These are phyloP conservation scores for Plenodomus lindquistii DNA, from an alignment of 2,329 filamentous ascomycete genomes.

Conservation along the genomic window DNA sequence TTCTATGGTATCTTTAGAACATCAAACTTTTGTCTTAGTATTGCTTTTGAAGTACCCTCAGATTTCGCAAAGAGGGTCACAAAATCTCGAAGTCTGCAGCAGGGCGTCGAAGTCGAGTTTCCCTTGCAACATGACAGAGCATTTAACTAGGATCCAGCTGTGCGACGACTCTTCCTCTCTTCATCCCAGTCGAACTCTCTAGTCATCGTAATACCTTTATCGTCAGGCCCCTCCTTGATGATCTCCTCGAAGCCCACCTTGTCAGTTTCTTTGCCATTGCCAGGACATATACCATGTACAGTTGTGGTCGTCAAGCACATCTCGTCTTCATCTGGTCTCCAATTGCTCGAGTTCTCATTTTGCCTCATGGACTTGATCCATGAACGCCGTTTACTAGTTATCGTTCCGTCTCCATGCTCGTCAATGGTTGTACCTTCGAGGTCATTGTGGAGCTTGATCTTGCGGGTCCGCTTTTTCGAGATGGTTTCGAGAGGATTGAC, in stretches of 20 bases:
- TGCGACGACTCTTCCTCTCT: background rate
- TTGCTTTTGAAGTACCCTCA: no score
- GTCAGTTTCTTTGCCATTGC: constrained; percentile 5
- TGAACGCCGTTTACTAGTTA: background rate
- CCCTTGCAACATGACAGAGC: no score
- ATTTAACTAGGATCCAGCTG: no score
- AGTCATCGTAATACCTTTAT: constrained; percentile 18
- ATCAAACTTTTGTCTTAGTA: no score
- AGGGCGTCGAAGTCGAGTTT: no score
- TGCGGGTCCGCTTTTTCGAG: constrained; percentile 26
- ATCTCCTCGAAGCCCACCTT: constrained; percentile 1
- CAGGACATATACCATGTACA: constrained; percentile 6
- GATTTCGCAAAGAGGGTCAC: no score
- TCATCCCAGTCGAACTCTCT: constrained; percentile 29
- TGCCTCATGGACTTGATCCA: constrained; percentile 3
- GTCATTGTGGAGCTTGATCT: constrained; percentile 16
- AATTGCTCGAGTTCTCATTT: constrained; percentile 13
- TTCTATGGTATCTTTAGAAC: no score
- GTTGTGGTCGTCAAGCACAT: constrained; percentile 24
- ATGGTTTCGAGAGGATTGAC: constrained; percentile 25
- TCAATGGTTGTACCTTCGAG: constrained; percentile 13
- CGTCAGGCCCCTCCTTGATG: constrained; percentile 1
- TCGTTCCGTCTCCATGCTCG: background rate
- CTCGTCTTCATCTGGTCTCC: constrained; percentile 27
- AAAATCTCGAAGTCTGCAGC: no score